Evolutionary conservation across 768 basidiomycete genomes (phyloP).

Genomic region (Tephrocybe sp.): DNA sequence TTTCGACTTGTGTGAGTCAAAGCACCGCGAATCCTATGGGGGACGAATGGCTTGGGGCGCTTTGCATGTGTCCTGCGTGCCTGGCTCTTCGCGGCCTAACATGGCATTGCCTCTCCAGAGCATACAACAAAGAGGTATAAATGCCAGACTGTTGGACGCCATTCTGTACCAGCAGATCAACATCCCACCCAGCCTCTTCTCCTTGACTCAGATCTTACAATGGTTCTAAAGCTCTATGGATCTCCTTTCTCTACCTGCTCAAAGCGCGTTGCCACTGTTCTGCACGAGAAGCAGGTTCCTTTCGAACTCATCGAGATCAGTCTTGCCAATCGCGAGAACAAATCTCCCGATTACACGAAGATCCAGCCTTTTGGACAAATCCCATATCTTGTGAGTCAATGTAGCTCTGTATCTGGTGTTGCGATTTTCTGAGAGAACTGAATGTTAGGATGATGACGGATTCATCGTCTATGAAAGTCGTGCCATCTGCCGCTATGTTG

Average conservation of each 20-base stretch:
- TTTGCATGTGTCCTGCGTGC: no score
- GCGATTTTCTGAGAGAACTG: no score
- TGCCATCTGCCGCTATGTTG: constrained; percentile 54
- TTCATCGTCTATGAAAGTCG: constrained; percentile 55
- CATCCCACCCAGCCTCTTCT: no score
- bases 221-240: constrained; percentile 20
- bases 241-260: constrained; percentile 12
- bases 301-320: constrained; percentile 15
- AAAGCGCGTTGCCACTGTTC: constrained; percentile 9
- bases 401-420: neutral
- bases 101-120: no score
- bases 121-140: no score
- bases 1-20: no score
- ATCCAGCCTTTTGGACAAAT: constrained; percentile 16
- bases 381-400: constrained; percentile 13
- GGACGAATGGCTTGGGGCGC: no score
- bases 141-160: no score
- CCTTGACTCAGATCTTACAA: no score
- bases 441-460: constrained; percentile 23
- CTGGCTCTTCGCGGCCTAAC: no score
- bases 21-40: no score
- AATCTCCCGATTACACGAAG: constrained; percentile 2
- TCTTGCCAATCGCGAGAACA: constrained; percentile 13
- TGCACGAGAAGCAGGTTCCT: constrained; percentile 18
- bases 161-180: no score